phyloP scores from a whole-genome alignment of 257 asterid species.

The Przewalskia tangutica region DNA sequence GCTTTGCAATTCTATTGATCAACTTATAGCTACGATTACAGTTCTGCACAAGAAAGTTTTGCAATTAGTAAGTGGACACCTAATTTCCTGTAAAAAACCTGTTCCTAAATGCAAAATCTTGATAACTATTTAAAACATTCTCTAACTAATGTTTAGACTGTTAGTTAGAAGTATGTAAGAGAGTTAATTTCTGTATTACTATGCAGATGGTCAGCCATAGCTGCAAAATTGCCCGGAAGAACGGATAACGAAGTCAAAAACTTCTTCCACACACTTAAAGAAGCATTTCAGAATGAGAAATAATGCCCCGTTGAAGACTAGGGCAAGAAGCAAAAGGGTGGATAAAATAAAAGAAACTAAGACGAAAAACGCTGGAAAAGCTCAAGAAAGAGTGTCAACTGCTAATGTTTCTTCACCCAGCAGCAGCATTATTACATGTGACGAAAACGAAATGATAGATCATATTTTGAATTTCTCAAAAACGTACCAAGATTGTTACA shows the following conservation, averaged over 20 bases:
- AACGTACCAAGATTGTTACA: neutral
- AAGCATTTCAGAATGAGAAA: neutral
- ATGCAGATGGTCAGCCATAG: constrained; percentile 9
- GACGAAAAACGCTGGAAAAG: neutral
- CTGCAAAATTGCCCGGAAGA: constrained; percentile 7
- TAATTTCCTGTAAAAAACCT: neutral
- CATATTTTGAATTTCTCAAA: neutral
- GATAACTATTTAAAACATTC: neutral
- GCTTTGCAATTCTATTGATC: neutral
- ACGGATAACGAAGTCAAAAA: constrained; percentile 11
- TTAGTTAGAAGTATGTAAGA: neutral
- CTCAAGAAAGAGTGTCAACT: neutral
- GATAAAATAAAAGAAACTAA: neutral
- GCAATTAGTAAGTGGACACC: neutral
- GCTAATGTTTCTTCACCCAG: neutral
- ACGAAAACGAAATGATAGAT: neutral
- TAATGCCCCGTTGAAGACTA: neutral
- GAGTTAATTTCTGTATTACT: neutral
- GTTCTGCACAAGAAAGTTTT: neutral
- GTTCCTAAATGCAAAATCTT: neutral
- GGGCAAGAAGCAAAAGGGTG: neutral
- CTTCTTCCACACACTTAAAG: constrained; percentile 8
- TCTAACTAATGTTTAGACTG: neutral
- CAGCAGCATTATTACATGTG: neutral
- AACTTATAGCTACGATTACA: neutral